Base-by-base conservation (phyloP, 305 asterid species). In the Lippia alba region DNA sequence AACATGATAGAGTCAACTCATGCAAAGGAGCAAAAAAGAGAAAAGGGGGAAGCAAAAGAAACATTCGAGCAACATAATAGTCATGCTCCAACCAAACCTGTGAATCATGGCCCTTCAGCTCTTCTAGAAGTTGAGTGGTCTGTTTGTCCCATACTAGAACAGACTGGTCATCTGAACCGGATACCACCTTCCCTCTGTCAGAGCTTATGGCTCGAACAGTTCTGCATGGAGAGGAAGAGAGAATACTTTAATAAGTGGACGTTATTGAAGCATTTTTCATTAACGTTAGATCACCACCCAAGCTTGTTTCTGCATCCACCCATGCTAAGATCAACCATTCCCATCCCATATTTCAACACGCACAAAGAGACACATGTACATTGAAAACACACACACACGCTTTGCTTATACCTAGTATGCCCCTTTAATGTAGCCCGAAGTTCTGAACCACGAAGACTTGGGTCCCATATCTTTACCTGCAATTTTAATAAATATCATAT, bases 91-190 rank as follows among this genome's bases (percentile, higher is more conserved):
- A 60, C 51, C 70, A 73, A 61, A 91, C 98, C 97, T 88, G 97
- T 39, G 87, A 88, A 58, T 84, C 89, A 69, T 94, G 97, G 76
- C 87, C 99, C 85, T 91, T 94, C 79, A 94, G 78, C 79, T 91
- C 99, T 84, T 94, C 99, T 19, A 91, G 87, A 75, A 84, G 96
- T 86, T 87, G 96, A 77, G 89, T 82, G 24, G 97, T 91, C 84
- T 88, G 93, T 76, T 94, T 94, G 82, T 94, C 99, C 99, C 97
- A 94, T 62, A 94, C 97, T 57, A 94, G 96, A 67, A 94, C 90
- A 69, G 89, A 83, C 75, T 91, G 94, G 78, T 94, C 99, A 76
- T 94, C 99, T n/a, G 99, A 91, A 70, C 99, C 97, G 5, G 99
- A 88, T 71, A 94, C 97, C 64, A 91, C 93, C 88, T 94, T 94